Evolutionary conservation across 495 filamentous ascomycete genomes (phyloP).

Genomic region (Annulohypoxylon bovei): DNA sequence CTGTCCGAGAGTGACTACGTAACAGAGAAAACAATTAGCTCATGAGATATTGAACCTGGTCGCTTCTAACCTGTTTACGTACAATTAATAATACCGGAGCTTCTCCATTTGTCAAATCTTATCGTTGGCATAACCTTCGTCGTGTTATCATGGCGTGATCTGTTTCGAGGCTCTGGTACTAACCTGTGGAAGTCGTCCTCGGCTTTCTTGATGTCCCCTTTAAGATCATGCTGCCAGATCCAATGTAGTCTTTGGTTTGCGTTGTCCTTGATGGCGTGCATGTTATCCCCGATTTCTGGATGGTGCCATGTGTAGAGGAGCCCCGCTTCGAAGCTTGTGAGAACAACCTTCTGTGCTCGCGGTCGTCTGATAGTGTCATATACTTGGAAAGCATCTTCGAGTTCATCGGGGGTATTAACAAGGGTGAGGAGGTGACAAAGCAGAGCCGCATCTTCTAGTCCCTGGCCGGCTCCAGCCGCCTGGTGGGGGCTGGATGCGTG

Average conservation of each 20-base stretch:
- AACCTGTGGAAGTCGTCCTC: constrained; percentile 34
- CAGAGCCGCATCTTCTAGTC: constrained; percentile 68
- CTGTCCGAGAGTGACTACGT: not conserved
- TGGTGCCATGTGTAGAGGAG: constrained; percentile 52
- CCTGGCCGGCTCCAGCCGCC: constrained; percentile 68
- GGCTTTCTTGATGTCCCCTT: constrained; percentile 43
- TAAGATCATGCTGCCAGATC: constrained; percentile 60
- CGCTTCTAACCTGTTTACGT: not conserved
- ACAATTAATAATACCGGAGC: constrained; percentile 7
- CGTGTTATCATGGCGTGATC: constrained; percentile 12
- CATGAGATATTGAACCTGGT: not conserved
- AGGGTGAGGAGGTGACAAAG: constrained; percentile 59
- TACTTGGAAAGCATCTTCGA: constrained; percentile 45
- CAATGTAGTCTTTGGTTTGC: constrained; percentile 58
- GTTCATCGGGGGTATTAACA: constrained; percentile 20
- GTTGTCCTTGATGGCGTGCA: constrained; percentile 52
- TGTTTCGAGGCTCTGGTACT: constrained; percentile 4
- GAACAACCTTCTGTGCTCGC: constrained; percentile 60
- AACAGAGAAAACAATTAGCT: not conserved
- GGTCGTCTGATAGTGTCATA: constrained; percentile 48
- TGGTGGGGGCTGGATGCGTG: constrained; percentile 71
- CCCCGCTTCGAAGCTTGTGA: constrained; percentile 57
- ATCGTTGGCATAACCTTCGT: constrained; percentile 6
- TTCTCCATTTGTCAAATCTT: not conserved
- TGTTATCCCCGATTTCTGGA: constrained; percentile 56